These are phyloP conservation scores for Gentiana straminea DNA, from an alignment of 257 asterid genomes.

Conservation along the genomic window DNA sequence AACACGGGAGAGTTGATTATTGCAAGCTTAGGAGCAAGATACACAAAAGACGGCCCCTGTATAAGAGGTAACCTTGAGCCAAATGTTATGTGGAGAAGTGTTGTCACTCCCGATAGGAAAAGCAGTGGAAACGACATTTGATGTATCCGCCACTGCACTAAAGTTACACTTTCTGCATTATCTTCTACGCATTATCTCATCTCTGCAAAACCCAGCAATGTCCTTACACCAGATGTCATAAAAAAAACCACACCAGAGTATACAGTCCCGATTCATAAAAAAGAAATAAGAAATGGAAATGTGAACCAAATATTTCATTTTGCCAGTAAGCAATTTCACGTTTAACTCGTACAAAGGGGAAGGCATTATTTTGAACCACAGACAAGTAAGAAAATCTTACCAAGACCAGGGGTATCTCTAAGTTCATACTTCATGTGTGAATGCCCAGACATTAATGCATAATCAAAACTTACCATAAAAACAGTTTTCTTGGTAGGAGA, in stretches of 20 bases:
- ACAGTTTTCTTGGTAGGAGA: too few species aligned
- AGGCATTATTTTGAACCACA: too few species aligned
- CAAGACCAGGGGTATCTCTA: constrained; percentile 87
- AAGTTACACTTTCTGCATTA: too few species aligned
- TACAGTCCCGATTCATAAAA: too few species aligned
- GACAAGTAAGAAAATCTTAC: constrained; percentile 32
- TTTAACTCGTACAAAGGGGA: too few species aligned
- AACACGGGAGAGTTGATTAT: constrained; percentile 87
- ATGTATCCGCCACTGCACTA: constrained; percentile 21
- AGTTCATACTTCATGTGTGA: constrained; percentile 89
- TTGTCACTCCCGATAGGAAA: constrained; percentile 76
- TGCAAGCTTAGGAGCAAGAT: constrained; percentile 94
- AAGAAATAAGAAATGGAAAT: too few species aligned
- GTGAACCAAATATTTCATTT: too few species aligned
- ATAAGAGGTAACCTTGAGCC: constrained; percentile 96
- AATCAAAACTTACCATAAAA: constrained; percentile 20
- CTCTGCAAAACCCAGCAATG: too few species aligned
- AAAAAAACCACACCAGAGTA: too few species aligned
- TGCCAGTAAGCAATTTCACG: background rate
- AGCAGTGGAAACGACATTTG: constrained; percentile 89
- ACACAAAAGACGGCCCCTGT: constrained; percentile 97
- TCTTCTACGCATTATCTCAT: too few species aligned
- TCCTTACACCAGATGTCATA: too few species aligned
- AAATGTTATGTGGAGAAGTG: constrained; percentile 75
- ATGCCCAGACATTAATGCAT: constrained; percentile 53